phyloP scores from a whole-genome alignment of 176 grass and related monocot genomes.

The Areca catechu region DNA sequence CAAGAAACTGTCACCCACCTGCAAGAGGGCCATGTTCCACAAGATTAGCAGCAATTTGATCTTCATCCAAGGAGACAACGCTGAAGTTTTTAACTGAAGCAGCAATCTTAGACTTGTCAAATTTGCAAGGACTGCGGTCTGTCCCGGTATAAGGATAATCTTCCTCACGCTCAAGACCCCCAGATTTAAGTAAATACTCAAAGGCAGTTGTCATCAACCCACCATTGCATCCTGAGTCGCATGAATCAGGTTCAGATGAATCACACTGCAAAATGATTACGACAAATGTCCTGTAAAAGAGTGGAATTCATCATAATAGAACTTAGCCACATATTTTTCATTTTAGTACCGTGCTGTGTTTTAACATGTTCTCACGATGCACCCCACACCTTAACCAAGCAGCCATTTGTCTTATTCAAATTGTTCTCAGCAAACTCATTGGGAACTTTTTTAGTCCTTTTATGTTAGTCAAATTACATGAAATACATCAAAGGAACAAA shows the following conservation, averaged over 20 bases:
- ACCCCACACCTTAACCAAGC: too few species aligned
- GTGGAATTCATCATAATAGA: too few species aligned
- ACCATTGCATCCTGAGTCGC: conserved; percentile 10
- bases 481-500: too few species aligned
- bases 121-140: conserved; percentile 1
- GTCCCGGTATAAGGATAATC: conserved; percentile 15
- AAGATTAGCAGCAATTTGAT: conserved; percentile 16
- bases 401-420: too few species aligned
- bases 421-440: too few species aligned
- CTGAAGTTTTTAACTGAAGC: conserved; percentile 12
- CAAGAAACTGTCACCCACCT: background rate
- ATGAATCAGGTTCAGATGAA: conserved; percentile 8
- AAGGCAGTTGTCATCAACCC: conserved; percentile 17
- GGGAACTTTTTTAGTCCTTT: too few species aligned
- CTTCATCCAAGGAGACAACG: conserved; percentile 1
- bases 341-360: too few species aligned
- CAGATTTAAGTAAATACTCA: conserved; percentile 8
- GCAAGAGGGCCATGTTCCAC: conserved; percentile 15
- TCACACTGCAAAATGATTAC: conserved; percentile 7
- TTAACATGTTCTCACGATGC: too few species aligned
- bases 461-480: too few species aligned
- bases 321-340: too few species aligned
- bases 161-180: conserved; percentile 13
- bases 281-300: background rate
- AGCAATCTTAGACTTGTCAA: conserved; percentile 13